These are phyloP conservation scores for Rhodotorula sp. DNA, from an alignment of 1,284 basidiomycete species.

Conservation along the genomic window DNA sequence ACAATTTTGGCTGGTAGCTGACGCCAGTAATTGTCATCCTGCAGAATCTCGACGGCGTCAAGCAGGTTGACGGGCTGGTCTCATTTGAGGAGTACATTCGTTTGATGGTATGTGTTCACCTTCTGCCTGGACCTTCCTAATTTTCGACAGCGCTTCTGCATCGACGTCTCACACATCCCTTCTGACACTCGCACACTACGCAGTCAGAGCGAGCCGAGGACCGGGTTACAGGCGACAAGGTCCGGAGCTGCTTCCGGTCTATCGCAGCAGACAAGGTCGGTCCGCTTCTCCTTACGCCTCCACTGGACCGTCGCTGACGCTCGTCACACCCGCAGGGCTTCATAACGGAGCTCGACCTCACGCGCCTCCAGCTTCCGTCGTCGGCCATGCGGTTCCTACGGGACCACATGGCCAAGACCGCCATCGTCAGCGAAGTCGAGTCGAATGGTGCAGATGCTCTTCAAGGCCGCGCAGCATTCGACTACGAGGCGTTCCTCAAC, in stretches of 20 bases:
- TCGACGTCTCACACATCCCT: background rate
- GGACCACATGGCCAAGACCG: conserved; percentile 13
- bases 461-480: background rate
- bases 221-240: conserved; percentile 85
- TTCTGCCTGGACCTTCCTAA: no score
- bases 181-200: no score
- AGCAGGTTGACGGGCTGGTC: conserved; percentile 76
- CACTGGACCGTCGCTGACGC: background rate
- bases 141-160: background rate
- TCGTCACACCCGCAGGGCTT: conserved; percentile 62
- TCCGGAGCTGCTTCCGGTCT: conserved; percentile 89
- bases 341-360: conserved; percentile 89
- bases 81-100: conserved; percentile 94
- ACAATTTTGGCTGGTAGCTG: conserved; percentile 70
- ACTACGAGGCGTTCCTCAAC: conserved; percentile 29
- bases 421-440: background rate
- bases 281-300: background rate
- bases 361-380: conserved; percentile 76
- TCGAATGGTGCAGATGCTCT: fast-evolving
- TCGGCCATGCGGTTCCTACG: conserved; percentile 75
- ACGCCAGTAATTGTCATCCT: background rate
- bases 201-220: conserved; percentile 95
- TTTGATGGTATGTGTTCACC: conserved; percentile 66
- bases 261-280: conserved; percentile 84
- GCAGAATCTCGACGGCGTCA: conserved; percentile 66